Evolutionary conservation across 2,329 filamentous ascomycete species (phyloP), one percentile per base, ranked within the genome.

Genomic region (Incumbomyces delicatus): DNA sequence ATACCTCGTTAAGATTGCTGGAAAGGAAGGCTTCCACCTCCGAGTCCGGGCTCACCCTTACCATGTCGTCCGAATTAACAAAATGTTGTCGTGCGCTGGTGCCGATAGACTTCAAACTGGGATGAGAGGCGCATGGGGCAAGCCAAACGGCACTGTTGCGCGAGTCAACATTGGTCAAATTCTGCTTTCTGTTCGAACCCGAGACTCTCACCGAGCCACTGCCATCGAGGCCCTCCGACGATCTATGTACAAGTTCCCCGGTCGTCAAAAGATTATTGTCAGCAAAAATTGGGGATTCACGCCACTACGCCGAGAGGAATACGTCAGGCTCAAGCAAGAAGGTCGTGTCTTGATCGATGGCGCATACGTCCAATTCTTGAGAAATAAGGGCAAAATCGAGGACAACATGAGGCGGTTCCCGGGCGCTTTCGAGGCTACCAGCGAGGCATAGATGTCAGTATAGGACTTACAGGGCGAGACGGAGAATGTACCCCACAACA

Each of bases 251-350:
- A 98, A 96, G 85, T 98, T 98, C 87, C 92, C 92, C 61, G 92
- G 92, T 73, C 90, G 92, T 76, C 92, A 98, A 82, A 98, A 98
- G 88, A 96, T 98, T 78, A 95, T 98, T 67, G 84, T 96, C 76
- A 94, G 86, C 80, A 98, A 96, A 88, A 98, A 98, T 83, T 98
- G 92, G 92, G 92, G 92, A 63, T 98, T 98, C 86, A 98, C 92
- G 56, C 89, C 89, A 68, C 87, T 98, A 65, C 85, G 87, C 66
- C 89, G 92, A 64, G 92, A 96, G 63, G 92, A 98, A 73, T 98
- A 96, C 78, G 77, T 94, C 68, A 81, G 88, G 73, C 86, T 90
- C 78, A 94, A 94, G 81, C 79, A 87, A 68, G 85, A 83, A 65
- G 92, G 92, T 69, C 83, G 81, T 69, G 83, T 98, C 75, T 87